Conservation (phyloP, 768 basidiomycete species). For the Trametes elegans region DNA sequence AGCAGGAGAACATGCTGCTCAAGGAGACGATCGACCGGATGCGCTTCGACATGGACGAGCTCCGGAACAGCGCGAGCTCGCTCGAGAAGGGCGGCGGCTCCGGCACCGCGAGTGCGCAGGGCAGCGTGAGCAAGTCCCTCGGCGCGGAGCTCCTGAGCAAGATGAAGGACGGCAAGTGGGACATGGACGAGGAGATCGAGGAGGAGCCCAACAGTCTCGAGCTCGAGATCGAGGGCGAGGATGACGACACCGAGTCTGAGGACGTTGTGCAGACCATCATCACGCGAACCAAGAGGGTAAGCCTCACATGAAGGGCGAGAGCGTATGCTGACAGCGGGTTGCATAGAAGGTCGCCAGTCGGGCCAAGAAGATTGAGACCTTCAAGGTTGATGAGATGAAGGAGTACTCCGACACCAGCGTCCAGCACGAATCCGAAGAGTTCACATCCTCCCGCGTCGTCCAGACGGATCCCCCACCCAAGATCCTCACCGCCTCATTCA, state of each 20-base stretch:
- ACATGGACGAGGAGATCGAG: slow-evolving; percentile 39
- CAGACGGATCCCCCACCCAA: slow-evolving; percentile 67
- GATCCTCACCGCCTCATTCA: slow-evolving; percentile 43
- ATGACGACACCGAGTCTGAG: slow-evolving; percentile 59
- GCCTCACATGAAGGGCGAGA: slow-evolving; percentile 11
- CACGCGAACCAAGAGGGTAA: slow-evolving; percentile 74
- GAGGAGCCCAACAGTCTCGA: slow-evolving; percentile 35
- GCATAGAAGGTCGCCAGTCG: slow-evolving; percentile 67
- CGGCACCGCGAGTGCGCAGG: slow-evolving; percentile 49
- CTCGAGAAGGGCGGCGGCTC: slow-evolving; percentile 33
- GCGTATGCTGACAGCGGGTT: background rate
- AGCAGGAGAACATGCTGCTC: slow-evolving; percentile 88
- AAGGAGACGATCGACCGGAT: slow-evolving; percentile 97
- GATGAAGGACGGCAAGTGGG: slow-evolving; percentile 45
- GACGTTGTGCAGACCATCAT: slow-evolving; percentile 88
- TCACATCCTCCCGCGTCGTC: slow-evolving; percentile 41
- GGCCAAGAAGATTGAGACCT: slow-evolving; percentile 46
- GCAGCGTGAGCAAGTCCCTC: slow-evolving; percentile 68
- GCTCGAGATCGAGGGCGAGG: slow-evolving; percentile 37
- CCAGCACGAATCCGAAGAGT: slow-evolving; percentile 63
- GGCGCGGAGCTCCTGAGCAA: slow-evolving; percentile 70
- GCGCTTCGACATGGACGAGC: slow-evolving; percentile 92
- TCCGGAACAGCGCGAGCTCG: slow-evolving; percentile 52
- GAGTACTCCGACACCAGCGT: slow-evolving; percentile 75
- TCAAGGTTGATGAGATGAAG: slow-evolving; percentile 56